A percentile compares a stretch with the other conserved stretches of the same genome.
These are phyloP conservation scores for Ustilago xerochloae DNA, from an alignment of 1,284 basidiomycete genomes.

Conservation along the genomic window DNA sequence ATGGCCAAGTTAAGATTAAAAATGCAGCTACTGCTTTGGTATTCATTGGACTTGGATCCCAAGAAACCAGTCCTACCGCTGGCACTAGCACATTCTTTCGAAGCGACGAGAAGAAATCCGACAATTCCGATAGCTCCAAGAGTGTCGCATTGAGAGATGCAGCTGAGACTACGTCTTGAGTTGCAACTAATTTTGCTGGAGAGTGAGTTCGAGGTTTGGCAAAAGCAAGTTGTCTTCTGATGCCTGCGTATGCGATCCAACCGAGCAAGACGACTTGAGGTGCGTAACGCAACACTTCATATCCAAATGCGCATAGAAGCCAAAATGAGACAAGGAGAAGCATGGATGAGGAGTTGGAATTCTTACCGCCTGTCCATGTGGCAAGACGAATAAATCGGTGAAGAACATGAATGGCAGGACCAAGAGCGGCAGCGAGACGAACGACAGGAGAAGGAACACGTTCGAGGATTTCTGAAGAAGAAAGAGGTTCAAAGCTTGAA, in stretches of 20 bases:
- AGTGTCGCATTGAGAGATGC: slow-evolving; percentile 56
- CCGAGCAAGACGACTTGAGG: slow-evolving; percentile 57
- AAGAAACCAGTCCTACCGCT: slow-evolving; percentile 42
- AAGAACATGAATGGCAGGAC: slow-evolving; percentile 48
- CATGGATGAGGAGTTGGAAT: slow-evolving; percentile 49
- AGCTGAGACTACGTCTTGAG: slow-evolving; percentile 32
- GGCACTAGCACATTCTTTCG: slow-evolving; percentile 50
- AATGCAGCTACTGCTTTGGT: slow-evolving; percentile 56
- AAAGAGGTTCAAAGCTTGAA: slow-evolving; percentile 39
- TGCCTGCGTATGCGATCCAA: slow-evolving; percentile 51
- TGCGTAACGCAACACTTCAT: slow-evolving; percentile 62
- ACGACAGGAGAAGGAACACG: slow-evolving; percentile 52
- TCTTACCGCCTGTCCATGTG: slow-evolving; percentile 62
- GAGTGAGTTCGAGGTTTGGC: slow-evolving; percentile 27
- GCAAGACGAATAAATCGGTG: slow-evolving; percentile 57
- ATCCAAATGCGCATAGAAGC: slow-evolving; percentile 60
- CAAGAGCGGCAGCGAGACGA: slow-evolving; percentile 44
- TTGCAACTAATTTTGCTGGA: slow-evolving; percentile 24
- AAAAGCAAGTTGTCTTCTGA: slow-evolving; percentile 43
- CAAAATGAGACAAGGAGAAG: slow-evolving; percentile 61
- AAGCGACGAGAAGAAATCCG: slow-evolving; percentile 60
- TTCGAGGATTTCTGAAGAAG: slow-evolving; percentile 52
- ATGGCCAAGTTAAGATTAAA: slow-evolving; percentile 61
- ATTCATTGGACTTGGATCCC: slow-evolving; percentile 47
- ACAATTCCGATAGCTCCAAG: slow-evolving; percentile 57